Evolutionary conservation across 495 filamentous ascomycete genomes (phyloP), one percentile per base, ranked within the genome.

Genomic region (Penicillium subrubescens): DNA sequence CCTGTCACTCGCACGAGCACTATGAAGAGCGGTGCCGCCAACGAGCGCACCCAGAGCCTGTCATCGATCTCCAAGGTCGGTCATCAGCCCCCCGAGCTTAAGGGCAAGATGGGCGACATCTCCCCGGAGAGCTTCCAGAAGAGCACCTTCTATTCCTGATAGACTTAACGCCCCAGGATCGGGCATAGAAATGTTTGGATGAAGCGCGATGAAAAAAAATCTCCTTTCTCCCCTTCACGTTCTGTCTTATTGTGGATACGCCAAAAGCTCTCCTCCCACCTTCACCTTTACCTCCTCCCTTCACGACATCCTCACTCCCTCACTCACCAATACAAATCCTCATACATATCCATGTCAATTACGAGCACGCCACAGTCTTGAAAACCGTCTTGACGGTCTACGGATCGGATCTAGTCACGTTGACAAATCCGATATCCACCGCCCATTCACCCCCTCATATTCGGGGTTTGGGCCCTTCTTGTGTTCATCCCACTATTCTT

Each of bases 51-150:
- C 5, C 66, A 76, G 69, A 73, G 71, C 43, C 68, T 74, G 17
- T 69, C 69, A 1, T 61, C 72, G 8, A 23, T 73, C 56, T 35
- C 62, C 0, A 73, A 73, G 62, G 64, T 57, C 14, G 59, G 23
- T 33, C 72, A 67, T 33, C 69, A 77, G 62, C 79, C 77, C 61
- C 79, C 79, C 17, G 78, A 77, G 61, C 55, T 82, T 12, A 80
- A 79, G 65, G 75, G 78, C 57, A 83, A 82, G 73, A 74, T 81
- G 73, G 82, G 80, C 25, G 78, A 96, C 72, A 89, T 95, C 43
- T 87, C 85, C 31, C 86, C 89, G 5, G 92, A 97, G 75, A 93
- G 90, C 73, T 96, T 97, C 77, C 92, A 96, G 74, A 94, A 94
- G 81, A 91, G 91, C 60, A 88, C 90, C 48, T 96, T 96, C 76